Conservation (phyloP, 257 asterid genomes). For the Jasminum sambac region DNA sequence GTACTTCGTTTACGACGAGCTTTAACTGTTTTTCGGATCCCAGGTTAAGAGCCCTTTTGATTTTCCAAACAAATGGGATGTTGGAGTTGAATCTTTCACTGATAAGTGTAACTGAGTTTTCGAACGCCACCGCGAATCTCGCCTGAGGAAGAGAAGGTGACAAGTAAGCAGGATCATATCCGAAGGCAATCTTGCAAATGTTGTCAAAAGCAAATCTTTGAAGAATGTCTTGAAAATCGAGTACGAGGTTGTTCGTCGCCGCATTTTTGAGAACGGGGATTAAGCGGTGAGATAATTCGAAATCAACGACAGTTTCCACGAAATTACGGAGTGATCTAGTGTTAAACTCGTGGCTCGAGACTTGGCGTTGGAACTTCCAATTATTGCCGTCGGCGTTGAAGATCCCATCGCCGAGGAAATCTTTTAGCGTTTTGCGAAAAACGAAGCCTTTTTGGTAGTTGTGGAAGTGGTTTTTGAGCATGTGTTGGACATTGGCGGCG, state of each 20-base stretch:
- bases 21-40: slow-evolving; percentile 52
- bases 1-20: slow-evolving; percentile 23
- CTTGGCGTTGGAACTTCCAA: slow-evolving; percentile 64
- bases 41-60: slow-evolving; percentile 36
- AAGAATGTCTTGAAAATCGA: slow-evolving; percentile 62
- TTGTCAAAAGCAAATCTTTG: slow-evolving; percentile 76
- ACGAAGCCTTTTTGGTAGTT: slow-evolving; percentile 51
- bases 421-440: slow-evolving; percentile 25
- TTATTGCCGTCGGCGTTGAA: slow-evolving; percentile 57
- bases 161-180: slow-evolving; percentile 57
- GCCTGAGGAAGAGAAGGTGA: slow-evolving; percentile 44
- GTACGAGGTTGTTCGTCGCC: slow-evolving; percentile 10
- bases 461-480: slow-evolving; percentile 53
- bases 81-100: slow-evolving; percentile 36
- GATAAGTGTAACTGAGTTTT: slow-evolving; percentile 31
- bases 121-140: slow-evolving; percentile 50
- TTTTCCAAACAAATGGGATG: slow-evolving; percentile 43
- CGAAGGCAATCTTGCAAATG: slow-evolving; percentile 61
- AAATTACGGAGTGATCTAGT: slow-evolving; percentile 53
- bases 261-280: slow-evolving; percentile 45
- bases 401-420: slow-evolving; percentile 67
- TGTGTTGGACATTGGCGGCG: slow-evolving; percentile 62
- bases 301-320: slow-evolving; percentile 53
- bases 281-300: slow-evolving; percentile 43
- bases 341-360: slow-evolving; percentile 64